Percentiles rank a stretch among this genome's conserved stretches.
These are phyloP conservation scores for Hysterium pulicare DNA, from an alignment of 2,329 filamentous ascomycete genomes.

Conservation along the genomic window DNA sequence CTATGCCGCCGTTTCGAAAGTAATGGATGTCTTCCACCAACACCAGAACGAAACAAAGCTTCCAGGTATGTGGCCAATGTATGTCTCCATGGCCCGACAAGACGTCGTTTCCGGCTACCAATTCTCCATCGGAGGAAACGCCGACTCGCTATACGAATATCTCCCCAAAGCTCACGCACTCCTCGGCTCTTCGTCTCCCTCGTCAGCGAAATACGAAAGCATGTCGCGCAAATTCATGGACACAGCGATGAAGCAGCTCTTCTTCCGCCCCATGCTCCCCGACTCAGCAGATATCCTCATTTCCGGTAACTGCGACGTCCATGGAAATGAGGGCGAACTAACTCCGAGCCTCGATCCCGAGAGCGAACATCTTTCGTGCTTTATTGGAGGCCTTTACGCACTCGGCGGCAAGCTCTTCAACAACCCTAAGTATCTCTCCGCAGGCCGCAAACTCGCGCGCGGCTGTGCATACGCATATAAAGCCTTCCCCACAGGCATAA, in stretches of 20 bases:
- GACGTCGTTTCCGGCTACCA: constrained; percentile 28
- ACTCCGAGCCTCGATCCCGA: constrained; percentile 41
- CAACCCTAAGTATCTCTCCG: constrained; percentile 49
- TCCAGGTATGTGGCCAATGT: constrained; percentile 76
- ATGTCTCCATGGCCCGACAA: constrained; percentile 43
- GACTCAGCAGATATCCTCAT: constrained; percentile 45
- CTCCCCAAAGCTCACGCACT: constrained; percentile 47
- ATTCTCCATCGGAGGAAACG: constrained; percentile 33
- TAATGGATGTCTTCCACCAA: constrained; percentile 74
- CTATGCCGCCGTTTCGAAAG: constrained; percentile 83
- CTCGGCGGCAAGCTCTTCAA: constrained; percentile 55
- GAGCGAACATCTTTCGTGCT: constrained; percentile 57
- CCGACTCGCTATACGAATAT: constrained; percentile 37
- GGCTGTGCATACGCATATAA: constrained; percentile 60
- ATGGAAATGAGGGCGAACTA: constrained; percentile 11
- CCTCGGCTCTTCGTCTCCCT: constrained; percentile 42
- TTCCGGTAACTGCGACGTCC: constrained; percentile 42
- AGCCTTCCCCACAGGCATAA: constrained; percentile 53
- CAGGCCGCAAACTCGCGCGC: constrained; percentile 55
- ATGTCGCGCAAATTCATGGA: constrained; percentile 53
- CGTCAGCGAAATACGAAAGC: constrained; percentile 44
- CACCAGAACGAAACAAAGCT: constrained; percentile 69
- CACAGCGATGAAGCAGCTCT: constrained; percentile 42
- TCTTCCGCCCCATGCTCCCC: constrained; percentile 49
- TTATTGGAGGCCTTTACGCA: constrained; percentile 58